These are phyloP conservation scores for Chloromonas sp. DNA, from an alignment of 163 green algal species.

Conservation along the genomic window DNA sequence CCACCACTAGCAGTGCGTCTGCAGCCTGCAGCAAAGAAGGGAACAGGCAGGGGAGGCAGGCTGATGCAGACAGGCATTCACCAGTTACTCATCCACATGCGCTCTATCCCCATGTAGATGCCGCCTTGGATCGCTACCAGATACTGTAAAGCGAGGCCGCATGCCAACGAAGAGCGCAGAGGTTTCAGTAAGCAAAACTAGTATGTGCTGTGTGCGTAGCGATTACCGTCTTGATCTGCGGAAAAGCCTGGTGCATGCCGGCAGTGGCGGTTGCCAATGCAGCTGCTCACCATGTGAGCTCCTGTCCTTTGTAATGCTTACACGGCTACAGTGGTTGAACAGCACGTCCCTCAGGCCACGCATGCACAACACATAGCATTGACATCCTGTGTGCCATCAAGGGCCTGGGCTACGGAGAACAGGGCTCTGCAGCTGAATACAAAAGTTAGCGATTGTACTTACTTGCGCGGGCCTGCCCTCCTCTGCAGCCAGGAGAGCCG, in stretches of 20 bases:
- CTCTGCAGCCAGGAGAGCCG: neutral
- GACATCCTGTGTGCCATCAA: too few species aligned
- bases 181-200: too few species aligned
- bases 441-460: neutral
- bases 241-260: neutral
- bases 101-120: neutral
- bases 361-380: too few species aligned
- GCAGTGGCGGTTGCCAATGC: too few species aligned
- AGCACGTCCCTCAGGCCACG: too few species aligned
- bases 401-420: too few species aligned
- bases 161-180: neutral
- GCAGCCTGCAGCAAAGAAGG: slow-evolving; percentile 2
- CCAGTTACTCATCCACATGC: neutral
- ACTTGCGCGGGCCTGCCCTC: slow-evolving; percentile 4
- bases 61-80: neutral
- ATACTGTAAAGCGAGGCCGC: neutral
- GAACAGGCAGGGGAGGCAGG: neutral
- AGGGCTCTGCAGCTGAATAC: too few species aligned
- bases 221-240: neutral
- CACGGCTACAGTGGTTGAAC: too few species aligned
- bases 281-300: too few species aligned
- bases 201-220: neutral
- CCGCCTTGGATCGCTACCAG: neutral
- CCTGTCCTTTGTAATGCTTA: too few species aligned
- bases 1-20: neutral